phyloP scores from a whole-genome alignment of 331 rosid genomes.

The Rhamnella rubrinervis region DNA sequence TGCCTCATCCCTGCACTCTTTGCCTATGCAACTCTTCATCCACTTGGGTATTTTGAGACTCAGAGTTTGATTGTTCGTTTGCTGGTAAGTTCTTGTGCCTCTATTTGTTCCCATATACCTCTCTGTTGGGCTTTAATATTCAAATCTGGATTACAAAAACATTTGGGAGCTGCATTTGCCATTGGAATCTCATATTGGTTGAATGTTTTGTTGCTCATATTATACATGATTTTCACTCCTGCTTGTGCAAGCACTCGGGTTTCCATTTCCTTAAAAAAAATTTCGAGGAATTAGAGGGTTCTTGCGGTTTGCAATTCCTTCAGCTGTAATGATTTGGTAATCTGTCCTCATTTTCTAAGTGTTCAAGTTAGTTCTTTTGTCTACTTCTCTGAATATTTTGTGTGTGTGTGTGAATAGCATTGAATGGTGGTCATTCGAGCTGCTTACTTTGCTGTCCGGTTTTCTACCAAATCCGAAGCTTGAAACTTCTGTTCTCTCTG shows the following conservation, averaged over 20 bases:
- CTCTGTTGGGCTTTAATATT: conserved; percentile 65
- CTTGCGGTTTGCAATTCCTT: conserved; percentile 54
- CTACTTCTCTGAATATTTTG: neutral
- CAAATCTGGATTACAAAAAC: conserved; percentile 41
- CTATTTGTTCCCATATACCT: conserved; percentile 42
- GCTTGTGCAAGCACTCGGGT: conserved; percentile 44
- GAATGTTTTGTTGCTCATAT: conserved; percentile 42
- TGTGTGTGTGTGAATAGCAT: conserved; percentile 3
- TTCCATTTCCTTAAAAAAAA: conserved; percentile 39
- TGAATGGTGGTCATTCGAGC: conserved; percentile 40
- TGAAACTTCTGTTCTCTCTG: conserved; percentile 37
- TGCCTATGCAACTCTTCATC: conserved; percentile 59
- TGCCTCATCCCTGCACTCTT: conserved; percentile 65
- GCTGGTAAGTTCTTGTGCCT: conserved; percentile 41
- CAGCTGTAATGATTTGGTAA: conserved; percentile 56
- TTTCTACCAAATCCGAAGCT: conserved; percentile 40
- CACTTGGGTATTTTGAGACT: conserved; percentile 51
- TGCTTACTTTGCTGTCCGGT: conserved; percentile 31
- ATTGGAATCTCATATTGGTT: conserved; percentile 52
- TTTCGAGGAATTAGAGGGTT: conserved; percentile 50
- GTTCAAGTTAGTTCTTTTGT: neutral
- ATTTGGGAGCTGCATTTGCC: conserved; percentile 61
- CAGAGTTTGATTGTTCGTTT: conserved; percentile 60
- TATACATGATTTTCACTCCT: conserved; percentile 41
- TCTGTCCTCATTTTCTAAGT: neutral